Conservation (phyloP, 495 filamentous ascomycete species). For the Aspergillus steynii region DNA sequence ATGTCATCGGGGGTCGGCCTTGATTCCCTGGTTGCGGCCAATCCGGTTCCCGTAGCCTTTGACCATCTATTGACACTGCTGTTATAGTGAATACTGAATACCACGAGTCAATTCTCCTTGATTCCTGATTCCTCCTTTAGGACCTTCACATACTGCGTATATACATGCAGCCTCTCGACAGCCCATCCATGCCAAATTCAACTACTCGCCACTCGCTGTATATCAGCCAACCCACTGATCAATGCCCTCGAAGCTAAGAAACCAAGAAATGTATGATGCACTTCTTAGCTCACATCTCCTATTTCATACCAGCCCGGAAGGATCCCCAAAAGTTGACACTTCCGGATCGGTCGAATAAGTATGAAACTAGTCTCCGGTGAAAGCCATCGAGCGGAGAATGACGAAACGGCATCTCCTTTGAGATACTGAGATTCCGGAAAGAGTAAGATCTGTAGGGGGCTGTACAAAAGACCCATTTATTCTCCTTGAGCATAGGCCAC, state of each 20-base stretch:
- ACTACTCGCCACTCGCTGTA: too few species aligned
- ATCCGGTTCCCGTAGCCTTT: not conserved
- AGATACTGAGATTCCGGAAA: not conserved
- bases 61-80: too few species aligned
- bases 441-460: not conserved
- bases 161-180: too few species aligned
- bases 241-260: too few species aligned
- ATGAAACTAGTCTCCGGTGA: not conserved
- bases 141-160: too few species aligned
- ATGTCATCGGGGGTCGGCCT: constrained; percentile 8
- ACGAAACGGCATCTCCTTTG: not conserved
- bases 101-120: too few species aligned
- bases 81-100: too few species aligned
- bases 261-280: not conserved
- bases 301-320: not conserved
- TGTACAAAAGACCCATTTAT: not conserved
- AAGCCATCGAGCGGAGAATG: not conserved
- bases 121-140: too few species aligned
- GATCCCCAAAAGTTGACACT: not conserved
- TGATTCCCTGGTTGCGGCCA: not conserved
- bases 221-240: too few species aligned
- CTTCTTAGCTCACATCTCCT: not conserved
- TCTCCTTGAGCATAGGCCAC: not conserved
- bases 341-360: not conserved
- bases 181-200: too few species aligned